Percentiles rank a stretch among this genome's conserved stretches.
These are phyloP conservation scores for Hyaloscypha finlandica DNA, from an alignment of 495 filamentous ascomycete species.

Conservation along the genomic window DNA sequence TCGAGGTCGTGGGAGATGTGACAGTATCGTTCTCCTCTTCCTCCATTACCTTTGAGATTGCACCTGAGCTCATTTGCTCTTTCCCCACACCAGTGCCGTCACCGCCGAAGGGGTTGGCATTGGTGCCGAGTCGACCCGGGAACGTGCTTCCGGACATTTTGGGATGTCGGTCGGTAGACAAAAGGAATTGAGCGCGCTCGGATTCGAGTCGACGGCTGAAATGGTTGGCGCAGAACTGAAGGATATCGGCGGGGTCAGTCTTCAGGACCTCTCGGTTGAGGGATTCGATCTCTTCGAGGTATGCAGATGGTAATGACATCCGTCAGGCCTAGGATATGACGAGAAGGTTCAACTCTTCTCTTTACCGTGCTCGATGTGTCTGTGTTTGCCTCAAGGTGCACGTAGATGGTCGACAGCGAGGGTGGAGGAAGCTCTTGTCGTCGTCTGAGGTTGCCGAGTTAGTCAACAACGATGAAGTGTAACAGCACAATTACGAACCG, in stretches of 20 bases:
- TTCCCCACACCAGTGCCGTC: conserved; percentile 23
- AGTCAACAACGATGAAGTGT: neutral
- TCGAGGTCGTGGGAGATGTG: conserved; percentile 56
- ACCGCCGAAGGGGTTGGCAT: conserved; percentile 54
- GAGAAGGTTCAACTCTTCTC: neutral
- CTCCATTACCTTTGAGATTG: conserved; percentile 55
- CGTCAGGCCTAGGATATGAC: conserved; percentile 11
- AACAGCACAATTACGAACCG: neutral
- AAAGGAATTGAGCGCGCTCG: conserved; percentile 56
- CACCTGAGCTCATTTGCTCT: conserved; percentile 37
- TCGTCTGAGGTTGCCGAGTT: neutral
- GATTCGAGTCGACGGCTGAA: conserved; percentile 62
- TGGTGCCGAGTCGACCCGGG: conserved; percentile 54
- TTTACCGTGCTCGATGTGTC: neutral
- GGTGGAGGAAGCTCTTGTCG: neutral
- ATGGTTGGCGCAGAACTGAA: conserved; percentile 70
- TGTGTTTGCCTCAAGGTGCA: neutral
- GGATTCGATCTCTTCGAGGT: conserved; percentile 58
- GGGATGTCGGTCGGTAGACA: conserved; percentile 28
- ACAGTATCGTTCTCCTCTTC: conserved; percentile 60
- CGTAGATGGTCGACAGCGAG: neutral
- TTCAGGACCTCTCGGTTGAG: conserved; percentile 58
- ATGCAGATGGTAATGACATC: conserved; percentile 56
- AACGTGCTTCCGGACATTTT: conserved; percentile 54
- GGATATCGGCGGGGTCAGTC: conserved; percentile 55